Conservation (phyloP, 2,329 filamentous ascomycete genomes). For the Coleophoma crateriformis region DNA sequence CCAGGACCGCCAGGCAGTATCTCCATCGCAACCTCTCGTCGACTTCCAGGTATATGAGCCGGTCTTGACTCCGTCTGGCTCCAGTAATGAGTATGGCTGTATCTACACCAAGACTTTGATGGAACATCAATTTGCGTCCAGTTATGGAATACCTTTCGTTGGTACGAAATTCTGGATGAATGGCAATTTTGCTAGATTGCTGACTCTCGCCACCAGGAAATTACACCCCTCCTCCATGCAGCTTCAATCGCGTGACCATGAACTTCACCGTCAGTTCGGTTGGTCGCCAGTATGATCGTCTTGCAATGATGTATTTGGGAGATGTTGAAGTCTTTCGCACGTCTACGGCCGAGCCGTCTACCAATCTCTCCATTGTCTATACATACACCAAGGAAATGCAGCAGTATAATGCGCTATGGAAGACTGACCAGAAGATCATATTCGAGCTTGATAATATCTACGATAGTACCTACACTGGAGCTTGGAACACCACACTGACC, state of each 20-base stretch:
- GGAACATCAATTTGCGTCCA: slow-evolving; percentile 62
- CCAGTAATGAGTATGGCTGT: neutral
- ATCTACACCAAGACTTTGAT: slow-evolving; percentile 39
- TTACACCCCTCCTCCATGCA: slow-evolving; percentile 59
- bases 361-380: slow-evolving; percentile 61
- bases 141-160: slow-evolving; percentile 65
- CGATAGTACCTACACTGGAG: slow-evolving; percentile 62
- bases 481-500: slow-evolving; percentile 66
- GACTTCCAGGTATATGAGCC: neutral
- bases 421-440: slow-evolving; percentile 62
- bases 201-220: slow-evolving; percentile 32
- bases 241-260: slow-evolving; percentile 67
- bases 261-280: slow-evolving; percentile 68
- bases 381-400: slow-evolving; percentile 74
- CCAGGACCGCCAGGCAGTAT: neutral
- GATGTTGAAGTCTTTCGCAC: slow-evolving; percentile 79
- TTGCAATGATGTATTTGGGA: slow-evolving; percentile 67
- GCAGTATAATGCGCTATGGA: slow-evolving; percentile 56
- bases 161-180: slow-evolving; percentile 37
- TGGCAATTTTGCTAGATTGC: neutral
- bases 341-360: slow-evolving; percentile 70
- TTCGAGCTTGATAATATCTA: slow-evolving; percentile 73
- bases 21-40: neutral
- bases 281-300: slow-evolving; percentile 69
- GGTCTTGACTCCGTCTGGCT: neutral